Evolutionary conservation across 768 basidiomycete genomes (phyloP).

Genomic region (Mrakia blollopis): DNA sequence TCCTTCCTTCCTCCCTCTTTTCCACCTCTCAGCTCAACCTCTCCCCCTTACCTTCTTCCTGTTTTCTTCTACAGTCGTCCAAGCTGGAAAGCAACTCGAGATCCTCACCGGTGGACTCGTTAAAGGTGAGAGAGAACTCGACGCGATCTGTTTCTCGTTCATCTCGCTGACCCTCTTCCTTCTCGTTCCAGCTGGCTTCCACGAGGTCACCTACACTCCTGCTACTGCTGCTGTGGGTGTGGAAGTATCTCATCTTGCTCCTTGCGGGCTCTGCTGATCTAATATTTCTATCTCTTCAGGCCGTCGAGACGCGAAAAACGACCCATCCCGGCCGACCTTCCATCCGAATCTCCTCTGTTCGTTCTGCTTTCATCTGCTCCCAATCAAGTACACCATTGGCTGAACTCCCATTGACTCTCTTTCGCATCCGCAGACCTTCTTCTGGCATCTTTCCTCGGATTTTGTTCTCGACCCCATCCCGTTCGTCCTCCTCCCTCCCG

Average conservation of each 20-base stretch:
- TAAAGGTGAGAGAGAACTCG: conserved; percentile 45
- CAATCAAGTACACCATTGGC: background rate
- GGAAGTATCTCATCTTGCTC: background rate
- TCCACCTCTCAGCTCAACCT: too few species aligned
- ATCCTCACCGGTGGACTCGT: conserved; percentile 67
- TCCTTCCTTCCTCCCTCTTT: background rate
- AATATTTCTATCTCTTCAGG: background rate
- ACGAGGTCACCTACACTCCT: conserved; percentile 88
- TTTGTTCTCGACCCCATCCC: conserved; percentile 67
- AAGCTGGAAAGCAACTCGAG: conserved; percentile 93
- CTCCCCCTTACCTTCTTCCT: too few species aligned
- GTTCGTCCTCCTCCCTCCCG: background rate
- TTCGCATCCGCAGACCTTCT: conserved; percentile 41
- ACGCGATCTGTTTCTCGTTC: background rate
- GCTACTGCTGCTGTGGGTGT: conserved; percentile 54
- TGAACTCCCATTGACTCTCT: background rate
- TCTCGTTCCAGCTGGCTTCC: conserved; percentile 63
- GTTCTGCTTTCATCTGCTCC: conserved; percentile 18
- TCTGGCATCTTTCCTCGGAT: conserved; percentile 89
- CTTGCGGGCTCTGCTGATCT: background rate
- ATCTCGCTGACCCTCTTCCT: background rate
- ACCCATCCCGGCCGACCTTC: conserved; percentile 65
- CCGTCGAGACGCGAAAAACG: background rate
- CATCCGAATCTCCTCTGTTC: conserved; percentile 81
- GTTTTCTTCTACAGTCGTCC: conserved; percentile 55